phyloP scores from a whole-genome alignment of 2,329 filamentous ascomycete genomes.

The Neopestalotiopsis sp. region DNA sequence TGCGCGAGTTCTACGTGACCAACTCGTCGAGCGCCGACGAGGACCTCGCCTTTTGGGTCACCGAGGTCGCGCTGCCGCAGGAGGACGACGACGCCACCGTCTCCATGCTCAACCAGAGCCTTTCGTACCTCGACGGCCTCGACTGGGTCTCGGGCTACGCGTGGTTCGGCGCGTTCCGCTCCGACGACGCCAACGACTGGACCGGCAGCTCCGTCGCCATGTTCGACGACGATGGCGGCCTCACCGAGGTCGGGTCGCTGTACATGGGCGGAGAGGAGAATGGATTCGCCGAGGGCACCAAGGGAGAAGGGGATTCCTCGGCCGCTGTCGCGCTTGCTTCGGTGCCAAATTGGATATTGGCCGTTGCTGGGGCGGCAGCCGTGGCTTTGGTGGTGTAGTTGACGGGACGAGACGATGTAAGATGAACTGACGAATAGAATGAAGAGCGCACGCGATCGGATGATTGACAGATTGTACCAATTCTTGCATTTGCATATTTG shows the following conservation, averaged over 20 bases:
- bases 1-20: slow-evolving; percentile 41
- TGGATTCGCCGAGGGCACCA: slow-evolving; percentile 41
- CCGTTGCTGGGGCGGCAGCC: not conserved
- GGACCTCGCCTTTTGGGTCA: slow-evolving; percentile 41
- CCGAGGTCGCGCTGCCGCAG: slow-evolving; percentile 45
- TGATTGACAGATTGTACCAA: not conserved
- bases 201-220: slow-evolving; percentile 43
- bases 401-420: not conserved
- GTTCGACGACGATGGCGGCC: slow-evolving; percentile 40
- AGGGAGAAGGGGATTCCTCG: slow-evolving; percentile 19
- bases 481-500: not conserved
- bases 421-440: not conserved
- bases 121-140: slow-evolving; percentile 38
- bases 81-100: slow-evolving; percentile 38
- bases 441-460: not conserved
- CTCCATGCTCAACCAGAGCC: slow-evolving; percentile 45
- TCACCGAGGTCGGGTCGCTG: slow-evolving; percentile 43
- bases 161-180: slow-evolving; percentile 47
- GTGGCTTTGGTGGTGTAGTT: not conserved
- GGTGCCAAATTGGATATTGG: slow-evolving; percentile 9
- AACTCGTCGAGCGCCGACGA: slow-evolving; percentile 22
- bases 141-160: slow-evolving; percentile 43
- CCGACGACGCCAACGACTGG: slow-evolving; percentile 43
- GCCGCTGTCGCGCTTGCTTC: not conserved
- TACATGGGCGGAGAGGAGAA: slow-evolving; percentile 44